Percentiles rank a stretch among this genome's conserved stretches.
Conservation (phyloP, 1,284 basidiomycete species). For the Ceratobasidium papillatum region DNA sequence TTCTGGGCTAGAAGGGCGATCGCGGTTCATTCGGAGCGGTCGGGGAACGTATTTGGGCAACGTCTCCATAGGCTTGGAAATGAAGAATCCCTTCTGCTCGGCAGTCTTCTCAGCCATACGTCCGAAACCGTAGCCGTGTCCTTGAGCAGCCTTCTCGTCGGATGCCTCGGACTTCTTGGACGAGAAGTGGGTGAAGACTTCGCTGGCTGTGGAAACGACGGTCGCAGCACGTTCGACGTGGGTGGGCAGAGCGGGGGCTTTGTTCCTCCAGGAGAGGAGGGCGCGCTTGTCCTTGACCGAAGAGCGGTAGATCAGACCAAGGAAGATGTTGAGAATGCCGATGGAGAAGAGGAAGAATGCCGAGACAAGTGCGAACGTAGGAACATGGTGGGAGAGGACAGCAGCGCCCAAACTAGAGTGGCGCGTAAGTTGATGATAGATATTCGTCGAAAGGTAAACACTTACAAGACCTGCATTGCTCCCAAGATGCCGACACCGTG, state of each 20-base stretch:
- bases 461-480: constrained; percentile 80
- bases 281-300: constrained; percentile 69
- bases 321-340: constrained; percentile 82
- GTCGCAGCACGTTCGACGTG: constrained; percentile 57
- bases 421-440: constrained; percentile 45
- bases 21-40: not conserved
- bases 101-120: constrained; percentile 78
- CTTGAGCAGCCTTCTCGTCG: constrained; percentile 61
- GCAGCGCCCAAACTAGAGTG: constrained; percentile 67
- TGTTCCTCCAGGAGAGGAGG: constrained; percentile 71
- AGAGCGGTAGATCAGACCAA: constrained; percentile 77
- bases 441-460: constrained; percentile 1
- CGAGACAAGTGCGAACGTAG: constrained; percentile 80
- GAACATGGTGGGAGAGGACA: constrained; percentile 82
- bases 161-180: constrained; percentile 52
- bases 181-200: constrained; percentile 53
- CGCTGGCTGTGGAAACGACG: constrained; percentile 57
- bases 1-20: not conserved
- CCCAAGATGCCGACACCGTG: constrained; percentile 86
- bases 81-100: constrained; percentile 64
- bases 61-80: constrained; percentile 66
- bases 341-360: constrained; percentile 87
- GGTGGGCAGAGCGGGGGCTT: constrained; percentile 65
- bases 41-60: constrained; percentile 61
- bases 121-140: constrained; percentile 74